Conservation (phyloP, 257 asterid species). For the Solanum clarkiae region DNA sequence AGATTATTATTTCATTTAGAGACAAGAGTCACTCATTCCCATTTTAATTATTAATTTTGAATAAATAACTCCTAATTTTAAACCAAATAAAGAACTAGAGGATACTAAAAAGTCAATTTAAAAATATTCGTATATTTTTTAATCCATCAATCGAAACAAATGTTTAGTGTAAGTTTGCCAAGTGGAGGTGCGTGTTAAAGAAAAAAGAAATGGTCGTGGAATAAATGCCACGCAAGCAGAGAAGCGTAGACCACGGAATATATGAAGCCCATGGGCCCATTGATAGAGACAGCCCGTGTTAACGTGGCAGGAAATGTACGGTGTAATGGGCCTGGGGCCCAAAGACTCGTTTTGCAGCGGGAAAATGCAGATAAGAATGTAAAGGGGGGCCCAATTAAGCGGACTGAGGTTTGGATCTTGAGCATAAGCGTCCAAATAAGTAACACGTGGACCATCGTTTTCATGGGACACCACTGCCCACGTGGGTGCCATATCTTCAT, state of each 20-base stretch:
- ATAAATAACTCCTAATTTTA: too few relatives aligned
- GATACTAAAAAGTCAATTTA: background rate
- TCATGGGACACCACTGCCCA: conserved; percentile 16
- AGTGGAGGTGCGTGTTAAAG: conserved; percentile 9
- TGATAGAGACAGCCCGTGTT: conserved; percentile 10
- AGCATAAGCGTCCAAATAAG: background rate
- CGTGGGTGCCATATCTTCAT: conserved; percentile 24
- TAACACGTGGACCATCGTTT: conserved; percentile 3
- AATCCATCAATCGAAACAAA: too few relatives aligned
- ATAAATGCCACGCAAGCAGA: conserved; percentile 30
- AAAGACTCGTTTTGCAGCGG: conserved; percentile 14
- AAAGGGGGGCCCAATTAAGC: background rate
- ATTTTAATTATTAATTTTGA: too few relatives aligned
- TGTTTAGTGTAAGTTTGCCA: background rate
- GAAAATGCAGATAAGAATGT: conserved; percentile 31
- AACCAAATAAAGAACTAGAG: background rate
- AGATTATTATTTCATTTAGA: too few relatives aligned
- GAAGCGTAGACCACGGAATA: conserved; percentile 1
- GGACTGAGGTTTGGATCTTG: conserved; percentile 8
- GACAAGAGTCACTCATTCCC: too few relatives aligned
- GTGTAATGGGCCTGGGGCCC: conserved; percentile 9
- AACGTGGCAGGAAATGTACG: conserved; percentile 36
- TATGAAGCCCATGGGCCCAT: conserved; percentile 13
- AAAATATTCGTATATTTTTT: too few relatives aligned
- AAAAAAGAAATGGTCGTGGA: conserved; percentile 5